Evolutionary conservation across 768 basidiomycete species (phyloP).

Genomic region (Multifurca ochricompacta): DNA sequence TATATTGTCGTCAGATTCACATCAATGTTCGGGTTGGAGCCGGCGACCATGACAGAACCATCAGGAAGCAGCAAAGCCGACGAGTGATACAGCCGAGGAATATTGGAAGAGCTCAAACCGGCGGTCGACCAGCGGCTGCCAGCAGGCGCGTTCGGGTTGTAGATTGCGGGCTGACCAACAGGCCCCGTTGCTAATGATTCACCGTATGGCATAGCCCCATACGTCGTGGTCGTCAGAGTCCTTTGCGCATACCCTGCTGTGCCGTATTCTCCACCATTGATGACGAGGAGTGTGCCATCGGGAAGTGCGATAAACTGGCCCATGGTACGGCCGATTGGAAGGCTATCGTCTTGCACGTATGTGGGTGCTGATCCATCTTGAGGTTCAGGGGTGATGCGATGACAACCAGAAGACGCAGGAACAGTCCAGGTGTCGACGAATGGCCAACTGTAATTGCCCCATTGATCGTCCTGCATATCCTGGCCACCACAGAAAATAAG

Average conservation of each 20-base stretch:
- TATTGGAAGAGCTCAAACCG: constrained; percentile 50
- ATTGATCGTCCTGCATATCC: constrained; percentile 61
- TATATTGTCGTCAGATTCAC: constrained; percentile 53
- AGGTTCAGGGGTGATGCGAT: constrained; percentile 83
- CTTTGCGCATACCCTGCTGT: constrained; percentile 77
- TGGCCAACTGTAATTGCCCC: constrained; percentile 72
- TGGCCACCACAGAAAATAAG: constrained; percentile 89
- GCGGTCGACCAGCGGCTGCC: constrained; percentile 71
- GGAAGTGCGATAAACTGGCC: constrained; percentile 85
- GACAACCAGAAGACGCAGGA: constrained; percentile 66
- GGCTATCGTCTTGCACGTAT: constrained; percentile 67
- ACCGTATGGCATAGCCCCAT: constrained; percentile 54
- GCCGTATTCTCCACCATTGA: constrained; percentile 80
- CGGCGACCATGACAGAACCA: constrained; percentile 79
- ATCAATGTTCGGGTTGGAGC: constrained; percentile 90
- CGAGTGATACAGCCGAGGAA: constrained; percentile 88
- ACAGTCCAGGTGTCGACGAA: constrained; percentile 65
- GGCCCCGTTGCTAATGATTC: constrained; percentile 77
- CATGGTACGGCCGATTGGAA: constrained; percentile 78
- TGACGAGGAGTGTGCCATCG: constrained; percentile 65
- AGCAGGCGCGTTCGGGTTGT: constrained; percentile 62
- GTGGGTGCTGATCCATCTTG: constrained; percentile 48
- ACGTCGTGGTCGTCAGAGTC: constrained; percentile 29
- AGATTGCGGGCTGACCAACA: constrained; percentile 70
- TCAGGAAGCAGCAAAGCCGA: constrained; percentile 84